Evolutionary conservation across 2,329 filamentous ascomycete genomes (phyloP), one percentile per base, ranked within the genome.

Genomic region (Hortaea werneckii): DNA sequence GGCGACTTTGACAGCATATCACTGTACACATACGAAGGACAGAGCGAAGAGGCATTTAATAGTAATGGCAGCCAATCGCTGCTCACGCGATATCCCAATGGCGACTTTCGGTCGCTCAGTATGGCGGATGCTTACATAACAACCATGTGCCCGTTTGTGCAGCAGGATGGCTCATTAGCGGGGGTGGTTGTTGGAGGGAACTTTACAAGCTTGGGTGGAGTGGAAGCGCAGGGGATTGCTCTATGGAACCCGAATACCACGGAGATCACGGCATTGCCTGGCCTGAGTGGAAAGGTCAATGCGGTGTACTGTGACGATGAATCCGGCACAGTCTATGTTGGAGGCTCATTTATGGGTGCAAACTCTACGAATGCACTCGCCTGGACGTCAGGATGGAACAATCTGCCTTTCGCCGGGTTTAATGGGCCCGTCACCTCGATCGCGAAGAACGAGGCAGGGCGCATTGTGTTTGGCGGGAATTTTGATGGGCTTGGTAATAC

Each of bases 1-100:
- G 92, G 92, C 57, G 83, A 95, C 67, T 98, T 95, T 64, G 80
- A 86, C 59, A 87, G 88, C 45, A 85, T 96, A 58, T 95, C 92
- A 9, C 72, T 95, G 35, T 96, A 92, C 70, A 74, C 89, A 61
- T 96, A 82, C 59, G 74, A 83, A 58, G 86, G 84, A 51, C 90
- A 98, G 64, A 82, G 74, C 48, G 79, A 90, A 65, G 71, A 74
- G 50, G 68, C 76, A 11, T 77, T 79, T 57, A 80, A 70, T 58
- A 78, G 76, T 48, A 88, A 94, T 72, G 87, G 85, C 62, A 87
- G 82, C 58, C 80, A 89, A 60, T 83, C 86, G 12, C 77, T 98
- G 37, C 76, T 95, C 45, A 79, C 83, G 13, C 80, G 82, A 43
- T 79, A 94, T 54, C 90, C 92, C 3, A 92, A 95, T 67, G 88